These are phyloP conservation scores for Neckera pumila DNA, from an alignment of 225 moss, liverwort and hornwort species.

Conservation along the genomic window DNA sequence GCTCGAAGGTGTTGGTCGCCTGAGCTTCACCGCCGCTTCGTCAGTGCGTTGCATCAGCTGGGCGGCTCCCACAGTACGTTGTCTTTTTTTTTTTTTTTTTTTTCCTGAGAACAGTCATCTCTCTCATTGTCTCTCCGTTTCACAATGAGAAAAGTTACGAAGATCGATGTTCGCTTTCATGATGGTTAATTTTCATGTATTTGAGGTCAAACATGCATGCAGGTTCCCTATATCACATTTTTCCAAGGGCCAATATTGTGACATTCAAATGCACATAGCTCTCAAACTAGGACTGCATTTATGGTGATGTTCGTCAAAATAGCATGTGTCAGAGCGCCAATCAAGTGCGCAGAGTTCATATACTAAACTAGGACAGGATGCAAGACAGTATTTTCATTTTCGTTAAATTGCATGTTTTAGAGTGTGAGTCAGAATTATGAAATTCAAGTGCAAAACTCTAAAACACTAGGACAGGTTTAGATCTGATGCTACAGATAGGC, in stretches of 20 bases:
- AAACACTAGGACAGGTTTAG: background rate
- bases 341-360: background rate
- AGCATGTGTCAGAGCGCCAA: background rate
- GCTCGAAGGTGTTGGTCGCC: slow-evolving; percentile 88
- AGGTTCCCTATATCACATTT: background rate
- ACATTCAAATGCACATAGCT: background rate
- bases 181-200: background rate
- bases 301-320: background rate
- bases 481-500: background rate
- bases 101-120: background rate
- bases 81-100: background rate
- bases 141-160: background rate
- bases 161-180: background rate
- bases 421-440: background rate
- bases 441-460: background rate
- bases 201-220: background rate
- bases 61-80: slow-evolving; percentile 86
- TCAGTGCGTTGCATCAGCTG: slow-evolving; percentile 81
- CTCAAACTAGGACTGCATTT: background rate
- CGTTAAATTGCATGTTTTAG: background rate
- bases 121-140: background rate
- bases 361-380: background rate
- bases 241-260: background rate
- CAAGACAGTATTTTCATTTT: background rate
- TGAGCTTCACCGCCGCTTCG: slow-evolving; percentile 91